Evolutionary conservation across 805 yeast species (phyloP), one percentile per base, ranked within the genome.

Genomic region (Monosporozyma unispora): DNA sequence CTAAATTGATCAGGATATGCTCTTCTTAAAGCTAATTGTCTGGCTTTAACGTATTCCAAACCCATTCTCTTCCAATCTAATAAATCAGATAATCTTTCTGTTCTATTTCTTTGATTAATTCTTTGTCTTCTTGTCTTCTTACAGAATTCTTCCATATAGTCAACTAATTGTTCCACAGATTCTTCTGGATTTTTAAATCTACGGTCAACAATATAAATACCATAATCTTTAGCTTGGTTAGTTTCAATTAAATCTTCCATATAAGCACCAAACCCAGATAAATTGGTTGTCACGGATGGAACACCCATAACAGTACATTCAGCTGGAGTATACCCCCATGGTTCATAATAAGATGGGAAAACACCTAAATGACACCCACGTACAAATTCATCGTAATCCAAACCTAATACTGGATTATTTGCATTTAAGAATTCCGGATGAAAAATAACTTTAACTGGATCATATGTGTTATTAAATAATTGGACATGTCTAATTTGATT

Each of bases 301-400:
- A 93, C 95, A 50, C 99, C 99, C 99, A 91, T 91, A 22, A 93
- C 99, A 0, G 99, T 91, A 73, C 99, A 93, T 68, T 91, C 99
- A 8, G 98, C 98, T 3, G 99, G 99, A 2, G 99, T 91, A 69
- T 91, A 91, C 38, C 99, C 99, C 99, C 99, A 91, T 3, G 99
- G 99, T 71, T 91, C 99, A 65, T 91, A 91, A 71, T 91, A 91
- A 0, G 96, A 88, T 46, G 99, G 99, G 82, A 91, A 91, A 47
- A 91, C 96, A 67, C 99, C 99, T 68, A 93, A 73, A 69, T 91
- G 98, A 67, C 97, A 90, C 53, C 99, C 99, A 58, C 99, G 79
- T 44, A 91, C 99, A 68, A 91, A 91, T 67, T 91, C 99, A 66
- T 91, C 99, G 67, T 91, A 91, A 68, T 91, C 99, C 50, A 91